A percentile compares a stretch with the other conserved stretches of the same genome.
phyloP scores from a whole-genome alignment of 768 basidiomycete genomes.

The Coprinopsis sp. region DNA sequence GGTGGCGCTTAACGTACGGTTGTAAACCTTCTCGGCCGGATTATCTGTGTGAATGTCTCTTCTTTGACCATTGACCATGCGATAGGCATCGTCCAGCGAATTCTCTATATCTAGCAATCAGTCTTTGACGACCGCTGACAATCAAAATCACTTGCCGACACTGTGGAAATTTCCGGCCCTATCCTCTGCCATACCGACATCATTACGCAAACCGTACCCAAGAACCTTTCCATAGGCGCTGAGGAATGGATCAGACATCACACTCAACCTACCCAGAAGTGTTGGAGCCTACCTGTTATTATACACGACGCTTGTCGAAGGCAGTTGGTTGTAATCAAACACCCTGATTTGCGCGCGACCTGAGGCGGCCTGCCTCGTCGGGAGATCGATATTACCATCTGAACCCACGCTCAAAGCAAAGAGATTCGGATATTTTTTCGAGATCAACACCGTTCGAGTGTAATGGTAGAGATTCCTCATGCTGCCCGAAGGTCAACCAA shows the following conservation, averaged over 20 bases:
- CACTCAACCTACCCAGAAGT: not conserved
- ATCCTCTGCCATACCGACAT: slow-evolving; percentile 15
- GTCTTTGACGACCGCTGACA: not conserved
- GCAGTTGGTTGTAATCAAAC: slow-evolving; percentile 10
- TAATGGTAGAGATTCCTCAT: slow-evolving; percentile 13
- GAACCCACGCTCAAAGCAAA: slow-evolving; percentile 13
- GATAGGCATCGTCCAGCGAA: slow-evolving; percentile 12
- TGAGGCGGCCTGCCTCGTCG: slow-evolving; percentile 1
- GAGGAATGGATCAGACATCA: not conserved
- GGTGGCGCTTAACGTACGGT: slow-evolving; percentile 4
- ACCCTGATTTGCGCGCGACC: slow-evolving; percentile 13
- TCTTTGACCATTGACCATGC: slow-evolving; percentile 10
- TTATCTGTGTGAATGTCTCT: slow-evolving; percentile 15
- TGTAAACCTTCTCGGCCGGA: slow-evolving; percentile 14
- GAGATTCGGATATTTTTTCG: slow-evolving; percentile 10
- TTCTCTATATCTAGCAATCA: slow-evolving; percentile 10
- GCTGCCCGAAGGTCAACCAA: not conserved
- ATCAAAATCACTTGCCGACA: slow-evolving; percentile 1
- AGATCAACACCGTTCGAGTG: slow-evolving; percentile 13
- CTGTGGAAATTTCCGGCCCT: slow-evolving; percentile 12
- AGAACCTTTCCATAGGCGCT: slow-evolving; percentile 4
- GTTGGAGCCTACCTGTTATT: not conserved
- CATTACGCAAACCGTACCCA: slow-evolving; percentile 12
- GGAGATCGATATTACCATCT: slow-evolving; percentile 10
- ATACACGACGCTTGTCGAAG: slow-evolving; percentile 2